phyloP scores from a whole-genome alignment of 352 stramenopile genomes.

The Phytophthora capsici region DNA sequence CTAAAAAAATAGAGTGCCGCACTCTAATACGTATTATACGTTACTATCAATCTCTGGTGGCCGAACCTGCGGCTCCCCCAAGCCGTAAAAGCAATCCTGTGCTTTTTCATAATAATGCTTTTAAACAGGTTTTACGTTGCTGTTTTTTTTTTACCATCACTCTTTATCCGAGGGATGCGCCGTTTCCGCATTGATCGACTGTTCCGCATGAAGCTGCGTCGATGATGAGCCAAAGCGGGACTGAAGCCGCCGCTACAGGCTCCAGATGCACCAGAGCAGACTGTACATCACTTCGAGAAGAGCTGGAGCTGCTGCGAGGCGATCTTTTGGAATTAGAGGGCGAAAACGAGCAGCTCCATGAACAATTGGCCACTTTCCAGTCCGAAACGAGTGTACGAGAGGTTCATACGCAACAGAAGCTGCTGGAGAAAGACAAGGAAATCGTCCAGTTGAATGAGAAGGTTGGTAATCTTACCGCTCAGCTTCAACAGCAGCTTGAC shows the following conservation, averaged over 20 bases:
- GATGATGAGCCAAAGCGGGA: conserved; percentile 26
- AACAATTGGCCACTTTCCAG: conserved; percentile 51
- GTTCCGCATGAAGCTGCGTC: conserved; percentile 10
- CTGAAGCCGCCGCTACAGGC: conserved; percentile 1
- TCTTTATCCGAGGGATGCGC: not conserved
- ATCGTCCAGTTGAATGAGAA: conserved; percentile 26
- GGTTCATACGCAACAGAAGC: conserved; percentile 13
- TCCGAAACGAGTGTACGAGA: conserved; percentile 27
- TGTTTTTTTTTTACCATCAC: conserved; percentile 14
- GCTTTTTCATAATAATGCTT: too few relatives aligned
- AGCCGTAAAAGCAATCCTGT: not conserved
- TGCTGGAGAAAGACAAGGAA: conserved; percentile 38
- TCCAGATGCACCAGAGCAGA: conserved; percentile 55
- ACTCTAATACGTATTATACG: too few relatives aligned
- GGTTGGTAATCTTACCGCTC: conserved; percentile 19
- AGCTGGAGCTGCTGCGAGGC: conserved; percentile 63
- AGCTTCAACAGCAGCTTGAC: conserved; percentile 28
- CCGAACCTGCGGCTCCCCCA: conserved; percentile 27
- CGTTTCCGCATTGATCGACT: conserved; percentile 18
- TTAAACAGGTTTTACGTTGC: not conserved
- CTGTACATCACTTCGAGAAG: conserved; percentile 70
- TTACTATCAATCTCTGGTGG: too few relatives aligned
- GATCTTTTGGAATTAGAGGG: conserved; percentile 68
- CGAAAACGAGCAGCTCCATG: conserved; percentile 75
- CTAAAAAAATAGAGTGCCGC: too few relatives aligned